Conservation (phyloP, 1,284 basidiomycete genomes). For the Sporisorium reilianum region DNA sequence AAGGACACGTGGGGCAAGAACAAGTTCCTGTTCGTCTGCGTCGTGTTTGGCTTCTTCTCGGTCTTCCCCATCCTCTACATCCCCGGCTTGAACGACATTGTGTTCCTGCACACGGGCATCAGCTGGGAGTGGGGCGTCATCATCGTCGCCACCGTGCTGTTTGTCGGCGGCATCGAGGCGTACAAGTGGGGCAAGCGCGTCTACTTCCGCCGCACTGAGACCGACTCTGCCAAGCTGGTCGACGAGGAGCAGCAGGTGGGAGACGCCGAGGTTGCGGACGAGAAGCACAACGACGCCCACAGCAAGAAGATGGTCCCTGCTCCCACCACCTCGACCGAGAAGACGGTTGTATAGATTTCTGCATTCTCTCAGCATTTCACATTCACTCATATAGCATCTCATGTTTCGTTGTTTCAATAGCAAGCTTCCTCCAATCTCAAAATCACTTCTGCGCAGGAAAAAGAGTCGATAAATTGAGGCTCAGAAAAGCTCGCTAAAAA, state of each 20-base stretch:
- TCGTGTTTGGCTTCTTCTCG: constrained; percentile 71
- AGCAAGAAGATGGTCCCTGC: constrained; percentile 39
- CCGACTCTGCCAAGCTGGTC: constrained; percentile 25
- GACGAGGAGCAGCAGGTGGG: constrained; percentile 39
- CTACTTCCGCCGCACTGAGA: constrained; percentile 33
- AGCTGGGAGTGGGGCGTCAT: constrained; percentile 69
- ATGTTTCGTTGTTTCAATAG: constrained; percentile 6
- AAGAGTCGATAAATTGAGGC: too few relatives aligned
- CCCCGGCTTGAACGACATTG: constrained; percentile 67
- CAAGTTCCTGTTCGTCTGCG: constrained; percentile 64
- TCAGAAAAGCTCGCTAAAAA: too few relatives aligned
- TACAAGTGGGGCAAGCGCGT: constrained; percentile 66
- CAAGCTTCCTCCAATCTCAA: too few relatives aligned
- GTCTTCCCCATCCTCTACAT: constrained; percentile 74
- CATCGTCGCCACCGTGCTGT: constrained; percentile 61
- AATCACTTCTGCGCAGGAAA: not conserved
- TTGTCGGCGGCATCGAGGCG: constrained; percentile 60
- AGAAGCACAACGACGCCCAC: constrained; percentile 13
- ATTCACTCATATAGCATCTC: constrained; percentile 16
- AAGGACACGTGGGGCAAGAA: constrained; percentile 63
- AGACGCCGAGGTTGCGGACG: constrained; percentile 7
- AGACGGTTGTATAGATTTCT: constrained; percentile 13
- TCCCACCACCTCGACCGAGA: constrained; percentile 27
- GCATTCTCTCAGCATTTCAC: constrained; percentile 1
- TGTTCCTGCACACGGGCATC: constrained; percentile 65